Evolutionary conservation across 306 rosid species (phyloP).

Genomic region (Lupinus albus): DNA sequence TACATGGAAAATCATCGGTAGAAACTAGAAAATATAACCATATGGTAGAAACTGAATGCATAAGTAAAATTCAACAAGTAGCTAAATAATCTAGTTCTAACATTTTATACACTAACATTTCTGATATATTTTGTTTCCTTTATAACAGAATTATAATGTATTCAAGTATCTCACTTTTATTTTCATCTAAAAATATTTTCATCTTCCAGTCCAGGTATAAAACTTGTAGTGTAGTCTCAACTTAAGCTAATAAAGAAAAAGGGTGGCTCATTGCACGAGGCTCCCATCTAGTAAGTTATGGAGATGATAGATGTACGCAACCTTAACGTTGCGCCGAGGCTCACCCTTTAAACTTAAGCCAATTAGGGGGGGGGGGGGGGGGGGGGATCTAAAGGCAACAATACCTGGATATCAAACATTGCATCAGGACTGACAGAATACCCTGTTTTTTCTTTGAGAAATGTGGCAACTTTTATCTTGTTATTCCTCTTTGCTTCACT

Average conservation of each 20-base stretch:
- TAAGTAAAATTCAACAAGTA: too few relatives aligned
- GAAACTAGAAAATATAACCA: background rate
- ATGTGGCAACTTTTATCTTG: slow-evolving; percentile 76
- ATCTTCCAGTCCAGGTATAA: slow-evolving; percentile 30
- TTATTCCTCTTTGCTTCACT: slow-evolving; percentile 78
- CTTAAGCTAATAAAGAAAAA: too few relatives aligned
- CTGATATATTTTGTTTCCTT: slow-evolving; percentile 19
- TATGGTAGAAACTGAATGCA: slow-evolving; percentile 28
- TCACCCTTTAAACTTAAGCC: slow-evolving; percentile 4
- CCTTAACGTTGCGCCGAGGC: too few relatives aligned
- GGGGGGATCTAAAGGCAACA: slow-evolving; percentile 9
- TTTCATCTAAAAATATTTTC: background rate
- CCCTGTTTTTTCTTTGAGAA: slow-evolving; percentile 83
- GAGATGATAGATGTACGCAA: too few relatives aligned
- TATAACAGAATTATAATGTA: background rate
- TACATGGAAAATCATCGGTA: background rate
- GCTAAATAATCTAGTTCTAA: slow-evolving; percentile 16
- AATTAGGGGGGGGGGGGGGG: background rate
- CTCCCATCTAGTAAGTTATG: too few relatives aligned
- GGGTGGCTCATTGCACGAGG: too few relatives aligned
- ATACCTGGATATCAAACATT: slow-evolving; percentile 93
- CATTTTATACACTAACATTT: background rate
- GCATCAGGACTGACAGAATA: slow-evolving; percentile 89
- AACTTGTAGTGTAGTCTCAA: slow-evolving; percentile 26
- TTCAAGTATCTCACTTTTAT: slow-evolving; percentile 4